These are phyloP conservation scores for Yamadazyma tumulicola DNA, from an alignment of 805 yeast species.

Conservation along the genomic window DNA sequence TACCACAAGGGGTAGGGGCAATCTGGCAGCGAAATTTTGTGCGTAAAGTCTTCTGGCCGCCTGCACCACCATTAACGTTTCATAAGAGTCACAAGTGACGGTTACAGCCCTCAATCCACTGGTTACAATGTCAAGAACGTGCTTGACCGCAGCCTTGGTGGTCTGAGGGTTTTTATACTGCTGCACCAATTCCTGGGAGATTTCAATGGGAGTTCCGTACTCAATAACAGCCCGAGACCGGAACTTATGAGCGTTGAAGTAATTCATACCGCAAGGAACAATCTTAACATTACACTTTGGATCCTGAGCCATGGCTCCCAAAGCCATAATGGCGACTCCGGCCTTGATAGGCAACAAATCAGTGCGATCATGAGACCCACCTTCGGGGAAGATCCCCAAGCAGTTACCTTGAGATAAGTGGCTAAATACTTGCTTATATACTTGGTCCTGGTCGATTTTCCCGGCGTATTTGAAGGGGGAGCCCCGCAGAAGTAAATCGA, in stretches of 20 bases:
- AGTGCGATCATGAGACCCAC: conserved; percentile 43
- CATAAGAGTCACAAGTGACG: conserved; percentile 84
- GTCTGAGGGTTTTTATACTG: conserved; percentile 65
- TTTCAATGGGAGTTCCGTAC: conserved; percentile 83
- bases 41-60: conserved; percentile 89
- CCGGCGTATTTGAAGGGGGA: conserved; percentile 68
- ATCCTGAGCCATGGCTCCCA: conserved; percentile 51
- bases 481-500: conserved; percentile 45
- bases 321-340: conserved; percentile 44
- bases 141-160: conserved; percentile 69
- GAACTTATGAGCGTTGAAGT: conserved; percentile 93
- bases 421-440: conserved; percentile 79
- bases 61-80: conserved; percentile 83
- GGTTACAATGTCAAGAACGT: conserved; percentile 65
- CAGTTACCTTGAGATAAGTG: conserved; percentile 79
- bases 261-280: conserved; percentile 97
- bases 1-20: conserved; percentile 80
- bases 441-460: conserved; percentile 80
- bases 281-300: conserved; percentile 77
- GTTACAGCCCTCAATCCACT: conserved; percentile 80
- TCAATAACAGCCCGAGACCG: conserved; percentile 94
- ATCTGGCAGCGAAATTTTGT: conserved; percentile 61
- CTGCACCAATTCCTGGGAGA: conserved; percentile 52
- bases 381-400: conserved; percentile 56
- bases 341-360: conserved; percentile 42